Evolutionary conservation across 1,284 basidiomycete species (phyloP).

Genomic region (Xanthoconium separans): DNA sequence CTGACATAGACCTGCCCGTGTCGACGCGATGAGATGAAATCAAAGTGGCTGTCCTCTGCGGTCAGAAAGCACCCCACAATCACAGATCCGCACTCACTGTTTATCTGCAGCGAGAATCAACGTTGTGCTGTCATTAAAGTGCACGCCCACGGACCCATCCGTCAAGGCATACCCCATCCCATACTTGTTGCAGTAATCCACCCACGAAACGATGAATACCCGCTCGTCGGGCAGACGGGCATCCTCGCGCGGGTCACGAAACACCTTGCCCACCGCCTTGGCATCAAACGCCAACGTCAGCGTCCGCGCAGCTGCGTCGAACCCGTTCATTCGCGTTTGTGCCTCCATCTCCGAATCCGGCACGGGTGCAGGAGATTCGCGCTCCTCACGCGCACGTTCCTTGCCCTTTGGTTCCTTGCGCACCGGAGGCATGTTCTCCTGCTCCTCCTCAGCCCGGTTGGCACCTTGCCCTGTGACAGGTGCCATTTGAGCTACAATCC

Average conservation of each 20-base stretch:
- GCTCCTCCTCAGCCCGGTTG: conserved; percentile 38
- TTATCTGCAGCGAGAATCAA: conserved; percentile 84
- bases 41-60: conserved; percentile 64
- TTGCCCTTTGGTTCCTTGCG: conserved; percentile 33
- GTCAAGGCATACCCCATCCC: conserved; percentile 97
- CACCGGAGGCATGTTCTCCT: conserved; percentile 43
- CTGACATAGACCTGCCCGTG: conserved; percentile 67
- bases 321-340: conserved; percentile 49
- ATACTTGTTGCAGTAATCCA: conserved; percentile 98
- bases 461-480: conserved; percentile 44
- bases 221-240: conserved; percentile 60
- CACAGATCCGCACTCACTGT: conserved; percentile 47
- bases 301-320: conserved; percentile 66
- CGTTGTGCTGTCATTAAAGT: conserved; percentile 94
- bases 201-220: conserved; percentile 96
- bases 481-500: conserved; percentile 89
- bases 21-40: conserved; percentile 71
- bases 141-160: conserved; percentile 91
- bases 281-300: conserved; percentile 71
- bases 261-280: conserved; percentile 56
- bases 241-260: conserved; percentile 61
- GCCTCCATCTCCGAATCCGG: conserved; percentile 23
- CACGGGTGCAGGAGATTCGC: conserved; percentile 19
- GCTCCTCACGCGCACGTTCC: conserved; percentile 34
- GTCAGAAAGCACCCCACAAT: conserved; percentile 2